Evolutionary conservation across 441 rosid species (phyloP), one percentile per base, ranked within the genome.

Genomic region (Adansonia rubrostipa): DNA sequence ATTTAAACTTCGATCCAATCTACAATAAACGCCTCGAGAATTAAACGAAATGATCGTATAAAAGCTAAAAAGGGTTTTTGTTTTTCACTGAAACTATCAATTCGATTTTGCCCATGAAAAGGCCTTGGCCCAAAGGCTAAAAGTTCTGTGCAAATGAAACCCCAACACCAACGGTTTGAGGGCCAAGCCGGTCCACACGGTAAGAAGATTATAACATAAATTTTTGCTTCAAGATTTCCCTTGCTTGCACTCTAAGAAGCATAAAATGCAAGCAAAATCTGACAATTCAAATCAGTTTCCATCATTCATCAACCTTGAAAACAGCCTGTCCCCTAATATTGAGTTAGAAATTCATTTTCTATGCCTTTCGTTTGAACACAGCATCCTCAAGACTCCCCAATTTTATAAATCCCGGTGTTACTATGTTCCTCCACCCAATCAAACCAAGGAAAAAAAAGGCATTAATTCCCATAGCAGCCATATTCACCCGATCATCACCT

Each of bases 161-260:
- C 54, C 0, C 11, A 65, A 20, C 51, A 44, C 58, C 45, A 50
- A 15, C 4, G 3, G 15, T 7, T 22, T 33, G 22, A 53, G 75
- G 44, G 15, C 73, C 42, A 48, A 48, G 58, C 58, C 44, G 2
- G 56, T 71, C 48, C 4, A 1, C 4, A 22, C 14, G 15, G 20
- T 15, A 24, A 28, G 42, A 24, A 71, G 33, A 28, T 28, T 5
- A 2, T 2, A 51, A 24, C 45, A 22, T 15, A 9, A 51, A 8
- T n/a, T 3, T 8, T 56, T 36, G 28, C 66, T 73, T 40, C 53
- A 58, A 56, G 53, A 60, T 6, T 64, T 64, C 4, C 33, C 36
- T 87, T 56, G 84, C 95, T 87, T 87, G 81, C 87, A 90, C 80
- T 81, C 80, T 78, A 94, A 86, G 95, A 87, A 85, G 81, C 83